These are phyloP conservation scores for Hirschioporus abietinus DNA, from an alignment of 768 basidiomycete species.

Conservation along the genomic window DNA sequence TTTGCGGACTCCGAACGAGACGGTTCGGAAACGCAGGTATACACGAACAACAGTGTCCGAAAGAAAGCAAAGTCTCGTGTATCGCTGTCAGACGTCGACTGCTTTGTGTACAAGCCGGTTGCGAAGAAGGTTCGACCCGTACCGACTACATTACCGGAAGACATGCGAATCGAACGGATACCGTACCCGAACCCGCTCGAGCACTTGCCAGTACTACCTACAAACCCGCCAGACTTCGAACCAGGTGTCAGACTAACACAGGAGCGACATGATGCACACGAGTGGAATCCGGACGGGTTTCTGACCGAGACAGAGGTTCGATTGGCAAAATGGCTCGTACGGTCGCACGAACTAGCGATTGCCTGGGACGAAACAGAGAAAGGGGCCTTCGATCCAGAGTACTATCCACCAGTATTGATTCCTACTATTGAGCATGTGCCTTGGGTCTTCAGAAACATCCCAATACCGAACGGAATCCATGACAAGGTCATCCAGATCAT, in stretches of 20 bases:
- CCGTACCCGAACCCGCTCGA: constrained; percentile 15
- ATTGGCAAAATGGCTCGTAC: constrained; percentile 28
- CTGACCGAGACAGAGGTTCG: constrained; percentile 27
- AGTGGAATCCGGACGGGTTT: constrained; percentile 20
- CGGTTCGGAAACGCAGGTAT: too few species aligned
- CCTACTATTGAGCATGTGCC: constrained; percentile 30
- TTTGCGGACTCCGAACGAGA: too few species aligned
- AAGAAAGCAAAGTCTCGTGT: too few species aligned
- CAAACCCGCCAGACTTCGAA: constrained; percentile 9
- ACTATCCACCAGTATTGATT: constrained; percentile 28
- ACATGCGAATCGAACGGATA: too few species aligned
- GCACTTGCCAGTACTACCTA: constrained; percentile 11
- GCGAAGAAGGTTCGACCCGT: too few species aligned
- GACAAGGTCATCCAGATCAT: constrained; percentile 22
- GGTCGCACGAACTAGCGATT: constrained; percentile 27
- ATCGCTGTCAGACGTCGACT: too few species aligned
- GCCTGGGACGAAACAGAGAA: constrained; percentile 34
- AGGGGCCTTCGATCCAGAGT: constrained; percentile 29
- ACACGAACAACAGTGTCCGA: too few species aligned
- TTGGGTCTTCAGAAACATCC: constrained; percentile 26
- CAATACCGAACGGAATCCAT: constrained; percentile 24
- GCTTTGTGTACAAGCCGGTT: too few species aligned
- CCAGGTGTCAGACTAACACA: constrained; percentile 14
- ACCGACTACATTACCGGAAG: too few species aligned
- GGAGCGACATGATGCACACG: constrained; percentile 12